Base-by-base conservation (phyloP, 176 grass and related monocot genomes). In the Tuctoria greenei region DNA sequence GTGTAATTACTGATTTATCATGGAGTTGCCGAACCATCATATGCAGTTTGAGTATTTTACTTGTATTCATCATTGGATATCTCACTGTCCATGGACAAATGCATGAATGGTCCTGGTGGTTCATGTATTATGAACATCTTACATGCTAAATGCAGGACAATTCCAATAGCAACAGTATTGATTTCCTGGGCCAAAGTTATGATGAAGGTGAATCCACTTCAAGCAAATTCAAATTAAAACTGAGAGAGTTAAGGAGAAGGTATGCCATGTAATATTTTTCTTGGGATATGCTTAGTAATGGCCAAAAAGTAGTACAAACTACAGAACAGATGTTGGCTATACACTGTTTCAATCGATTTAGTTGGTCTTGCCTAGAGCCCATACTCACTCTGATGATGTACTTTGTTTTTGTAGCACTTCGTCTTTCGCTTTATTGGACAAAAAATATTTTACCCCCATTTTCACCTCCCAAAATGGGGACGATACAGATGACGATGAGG, bases 361-460 rank as follows among this genome's bases (percentile, higher is more conserved):
- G 7, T 23, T 69, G 36, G 50, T 41, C 4, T 66, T 40, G 47
- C 43, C 8, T 23, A 7, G 10, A 76, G 8, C 11, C 47, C 15
- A 39, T 87, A 34, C 38, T 82, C 59, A 60, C 21, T 51, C 36
- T 0, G 26, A 6, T 52, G 35, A 6, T 52, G 35, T 67, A 61
- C 58, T 59, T 46, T 71, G 54, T 36, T n/a, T 68, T 68, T 74
- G 80, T 91, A 97, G 94, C 63, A 93, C 94, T 61, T 78, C 93
- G 1, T 89, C 94, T 80, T 93, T 97, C 64, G 88, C 80, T 66
- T 76, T 89, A 75, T 73, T 97, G 74, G 94, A 97, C 74, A 90
- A 78, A 65, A 87, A 91, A 41, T 97, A 91, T 52, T 79, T 97
- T 62, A 97, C 86, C 71, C 91, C 94, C 61, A 93, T 97, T 76